Evolutionary conservation across 176 grass and related monocot genomes (phyloP).

Genomic region (Ensete ventricosum): DNA sequence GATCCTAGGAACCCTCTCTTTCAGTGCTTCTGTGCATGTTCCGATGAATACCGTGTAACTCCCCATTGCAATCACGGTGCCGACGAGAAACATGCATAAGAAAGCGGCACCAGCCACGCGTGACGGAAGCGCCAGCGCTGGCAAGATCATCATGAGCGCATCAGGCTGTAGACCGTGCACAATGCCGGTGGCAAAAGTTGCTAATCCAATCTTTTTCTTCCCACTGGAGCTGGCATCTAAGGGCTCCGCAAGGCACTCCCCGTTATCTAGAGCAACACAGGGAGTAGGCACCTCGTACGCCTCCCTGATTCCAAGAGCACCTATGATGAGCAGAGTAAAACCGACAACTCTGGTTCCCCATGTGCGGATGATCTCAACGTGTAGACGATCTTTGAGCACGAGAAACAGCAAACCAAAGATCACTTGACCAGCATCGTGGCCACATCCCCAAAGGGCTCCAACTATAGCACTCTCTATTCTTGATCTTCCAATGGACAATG

Average conservation of each 20-base stretch:
- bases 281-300: conserved; percentile 48
- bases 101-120: conserved; percentile 79
- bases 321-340: conserved; percentile 83
- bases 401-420: conserved; percentile 91
- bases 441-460: conserved; percentile 97
- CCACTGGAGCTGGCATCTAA: conserved; percentile 19
- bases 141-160: conserved; percentile 82
- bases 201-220: conserved; percentile 86
- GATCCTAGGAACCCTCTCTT: conserved; percentile 82
- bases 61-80: conserved; percentile 88
- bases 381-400: conserved; percentile 83
- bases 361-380: conserved; percentile 72
- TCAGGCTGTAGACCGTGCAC: conserved; percentile 91
- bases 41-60: conserved; percentile 92
- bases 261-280: conserved; percentile 38
- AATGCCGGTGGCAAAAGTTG: conserved; percentile 78
- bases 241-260: conserved; percentile 26
- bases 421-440: conserved; percentile 91
- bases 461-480: conserved; percentile 79
- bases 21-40: conserved; percentile 80
- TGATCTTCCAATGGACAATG: conserved; percentile 78
- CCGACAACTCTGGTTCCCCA: conserved; percentile 92
- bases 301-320: conserved; percentile 67
- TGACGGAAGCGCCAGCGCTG: conserved; percentile 67
- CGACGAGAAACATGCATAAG: conserved; percentile 78